Evolutionary conservation across 208 protist genomes (phyloP), one percentile per base, ranked within the genome.

Genomic region (Angomonas deanei): DNA sequence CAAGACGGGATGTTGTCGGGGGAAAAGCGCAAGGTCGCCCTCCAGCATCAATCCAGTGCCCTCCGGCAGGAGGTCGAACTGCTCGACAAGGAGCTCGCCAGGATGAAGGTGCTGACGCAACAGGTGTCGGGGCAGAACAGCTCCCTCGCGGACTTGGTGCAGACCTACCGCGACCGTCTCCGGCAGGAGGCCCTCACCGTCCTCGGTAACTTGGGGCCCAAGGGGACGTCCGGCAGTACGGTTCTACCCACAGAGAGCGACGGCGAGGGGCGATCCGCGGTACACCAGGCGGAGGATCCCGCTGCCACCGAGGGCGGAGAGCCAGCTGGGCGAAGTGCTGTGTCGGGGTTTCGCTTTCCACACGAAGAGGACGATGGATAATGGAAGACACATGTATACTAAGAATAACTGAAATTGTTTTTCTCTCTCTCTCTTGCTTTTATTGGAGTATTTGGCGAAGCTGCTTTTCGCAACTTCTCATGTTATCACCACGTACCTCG

Each of bases 81-180:
- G 11, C 72, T 93, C 5, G 81, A 93, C 17, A 58, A 61, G 24
- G 73, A 90, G 46, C 65, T 91, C 62, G 52, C 71, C 23, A 76
- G 69, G 3, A 66, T 86, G 71, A 61, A 69, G 46, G 19, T 68
- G 10, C 32, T 91, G 23, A 75, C 78, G 31, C 55, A 74, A 42
- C 72, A 87, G 23, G 48, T 91, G 15, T 66, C 49, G 4, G 80
- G 48, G 47, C 58, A 89, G 47, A 94, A 94, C 69, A 78, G 56
- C 23, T 49, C 62, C 31, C 78, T 91, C 24, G 79, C 86, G 11
- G 39, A 61, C 23, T 63, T 66, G 54, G 76, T 94, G 38, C 82
- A 84, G 49, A 66, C 63, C 8, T 70, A 89, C 42, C 76, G 84
- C 6, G 61, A 64, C 38, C 66, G 74, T 17, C 65, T 94, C 33